Base-by-base conservation (phyloP, 257 asterid genomes). In the Ehretia macrophylla region DNA sequence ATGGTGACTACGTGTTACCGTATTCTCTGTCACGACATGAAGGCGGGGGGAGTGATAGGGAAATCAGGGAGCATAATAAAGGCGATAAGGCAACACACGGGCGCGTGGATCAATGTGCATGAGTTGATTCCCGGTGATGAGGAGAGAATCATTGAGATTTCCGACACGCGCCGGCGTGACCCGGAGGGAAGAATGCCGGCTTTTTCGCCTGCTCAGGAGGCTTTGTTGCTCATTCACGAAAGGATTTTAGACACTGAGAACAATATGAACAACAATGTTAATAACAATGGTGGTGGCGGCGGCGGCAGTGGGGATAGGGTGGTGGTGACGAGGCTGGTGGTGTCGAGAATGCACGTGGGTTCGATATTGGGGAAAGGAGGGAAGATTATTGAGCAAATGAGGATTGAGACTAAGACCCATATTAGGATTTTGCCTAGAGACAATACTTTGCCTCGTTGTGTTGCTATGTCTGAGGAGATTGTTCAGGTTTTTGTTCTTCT, bases 11-110 rank as follows among this genome's bases (percentile, higher is more conserved):
- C 96, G 12, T 86, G 86, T 62, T 92, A 86, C 53, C 81, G 95
- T 58, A 86, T 88, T 64, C 53, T 92, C 55, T 92, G 97, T 42
- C 95, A 84, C 58, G 97, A 92, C 32, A 77, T 77, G 39, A 92
- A 86, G 73, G 96, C 86, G 0, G 99, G 96, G 5, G 96, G 99
- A 11, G 99, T 92, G 52, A 91, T 91, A 75, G 98, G 98, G 67
- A 92, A 86, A 66, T 88, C 96, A 0, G 97, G 96, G 49, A 86
- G 96, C 51, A 85, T 92, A 20, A 82, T 92, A 40, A 88, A 83
- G 82, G 64, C 93, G 40, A 88, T 92, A 62, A 84, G 95, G 74
- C 93, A 88, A 80, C 97, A 81, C 51, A 92, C 97, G 0, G 99
- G 99, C 27, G 99, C 99, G 52, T 83, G 95, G 95, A 75, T 92